Evolutionary conservation across 345 rosid species (phyloP).

Genomic region (Murraya koenigii): DNA sequence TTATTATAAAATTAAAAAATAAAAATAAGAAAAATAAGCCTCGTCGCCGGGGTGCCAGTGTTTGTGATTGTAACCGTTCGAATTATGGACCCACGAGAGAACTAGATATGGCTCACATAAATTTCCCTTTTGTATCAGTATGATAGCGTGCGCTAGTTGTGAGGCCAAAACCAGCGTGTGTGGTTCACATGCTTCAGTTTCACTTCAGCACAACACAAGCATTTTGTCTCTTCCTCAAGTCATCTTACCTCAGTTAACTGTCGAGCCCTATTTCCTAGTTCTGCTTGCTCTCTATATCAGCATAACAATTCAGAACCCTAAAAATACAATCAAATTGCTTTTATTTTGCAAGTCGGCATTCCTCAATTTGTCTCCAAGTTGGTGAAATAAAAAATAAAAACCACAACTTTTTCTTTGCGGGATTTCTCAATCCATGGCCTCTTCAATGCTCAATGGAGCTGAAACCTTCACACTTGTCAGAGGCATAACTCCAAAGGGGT

Average conservation of each 20-base stretch:
- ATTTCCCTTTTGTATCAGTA: background rate
- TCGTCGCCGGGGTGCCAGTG: too few relatives aligned
- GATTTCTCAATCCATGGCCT: constrained; percentile 48
- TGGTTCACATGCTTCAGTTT: background rate
- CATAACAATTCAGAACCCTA: too few relatives aligned
- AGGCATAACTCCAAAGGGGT: constrained; percentile 35
- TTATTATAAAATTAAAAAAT: too few relatives aligned
- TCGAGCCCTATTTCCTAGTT: background rate
- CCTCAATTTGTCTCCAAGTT: background rate
- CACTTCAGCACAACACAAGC: background rate
- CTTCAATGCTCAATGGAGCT: constrained; percentile 66
- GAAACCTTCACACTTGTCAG: constrained; percentile 43
- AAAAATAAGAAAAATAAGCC: too few relatives aligned
- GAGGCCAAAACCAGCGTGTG: background rate
- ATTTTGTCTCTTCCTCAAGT: background rate
- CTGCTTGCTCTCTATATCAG: background rate
- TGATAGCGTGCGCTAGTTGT: background rate
- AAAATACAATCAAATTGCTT: background rate
- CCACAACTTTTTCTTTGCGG: constrained; percentile 8
- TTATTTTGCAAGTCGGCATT: constrained; percentile 11
- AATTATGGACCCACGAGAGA: background rate
- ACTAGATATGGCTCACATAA: background rate
- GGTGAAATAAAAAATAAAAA: background rate
- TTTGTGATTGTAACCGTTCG: background rate
- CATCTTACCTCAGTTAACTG: background rate